These are phyloP conservation scores for Citeromyces matritensis DNA, from an alignment of 805 yeast species.

Conservation along the genomic window DNA sequence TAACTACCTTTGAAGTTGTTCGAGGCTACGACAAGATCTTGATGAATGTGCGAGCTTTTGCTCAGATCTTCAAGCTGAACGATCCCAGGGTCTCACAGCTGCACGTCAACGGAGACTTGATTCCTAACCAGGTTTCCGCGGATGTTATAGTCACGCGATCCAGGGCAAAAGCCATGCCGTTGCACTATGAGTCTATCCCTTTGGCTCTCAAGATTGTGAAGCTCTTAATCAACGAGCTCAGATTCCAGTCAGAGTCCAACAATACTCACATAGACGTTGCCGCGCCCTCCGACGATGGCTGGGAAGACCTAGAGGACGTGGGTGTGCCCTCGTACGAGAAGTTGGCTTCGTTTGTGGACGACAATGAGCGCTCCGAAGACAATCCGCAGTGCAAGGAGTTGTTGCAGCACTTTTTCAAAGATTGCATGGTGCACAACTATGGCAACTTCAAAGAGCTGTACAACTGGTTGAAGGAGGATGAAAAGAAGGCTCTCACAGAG, in stretches of 20 bases:
- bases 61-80: conserved; percentile 43
- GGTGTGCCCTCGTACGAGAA: conserved; percentile 52
- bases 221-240: conserved; percentile 53
- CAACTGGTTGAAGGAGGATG: conserved; percentile 30
- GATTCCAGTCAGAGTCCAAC: conserved; percentile 37
- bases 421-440: conserved; percentile 31
- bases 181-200: conserved; percentile 46
- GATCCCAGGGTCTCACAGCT: conserved; percentile 36
- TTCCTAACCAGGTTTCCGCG: conserved; percentile 36
- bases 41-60: conserved; percentile 55
- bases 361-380: conserved; percentile 18
- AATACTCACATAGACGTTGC: conserved; percentile 8
- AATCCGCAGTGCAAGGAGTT: conserved; percentile 20
- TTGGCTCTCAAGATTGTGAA: conserved; percentile 63
- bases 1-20: conserved; percentile 64
- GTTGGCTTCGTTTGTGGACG: conserved; percentile 38
- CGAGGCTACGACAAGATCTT: conserved; percentile 66
- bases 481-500: conserved; percentile 37
- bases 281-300: conserved; percentile 26
- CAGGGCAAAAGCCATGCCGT: conserved; percentile 54
- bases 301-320: conserved; percentile 67
- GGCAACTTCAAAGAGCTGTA: conserved; percentile 39
- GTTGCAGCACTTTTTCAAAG: conserved; percentile 37
- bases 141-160: conserved; percentile 77
- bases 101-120: conserved; percentile 63